phyloP scores from a whole-genome alignment of 495 filamentous ascomycete species.

The Hyaloscypha hepaticicola region DNA sequence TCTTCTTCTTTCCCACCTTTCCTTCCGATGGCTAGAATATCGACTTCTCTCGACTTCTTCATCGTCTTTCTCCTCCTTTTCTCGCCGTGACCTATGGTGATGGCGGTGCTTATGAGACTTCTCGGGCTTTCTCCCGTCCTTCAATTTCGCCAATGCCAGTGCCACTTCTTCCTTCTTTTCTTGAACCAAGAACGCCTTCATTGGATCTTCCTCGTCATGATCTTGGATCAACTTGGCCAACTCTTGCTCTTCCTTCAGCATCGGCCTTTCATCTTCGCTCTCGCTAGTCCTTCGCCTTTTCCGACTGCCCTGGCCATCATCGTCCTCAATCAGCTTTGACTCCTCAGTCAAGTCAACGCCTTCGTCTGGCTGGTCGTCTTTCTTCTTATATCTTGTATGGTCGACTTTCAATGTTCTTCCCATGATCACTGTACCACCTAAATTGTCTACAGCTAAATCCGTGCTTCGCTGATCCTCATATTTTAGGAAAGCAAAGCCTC shows the following conservation, averaged over 20 bases:
- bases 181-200: constrained; percentile 86
- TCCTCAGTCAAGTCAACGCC: constrained; percentile 44
- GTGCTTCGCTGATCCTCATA: constrained; percentile 98
- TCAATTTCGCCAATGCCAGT: constrained; percentile 57
- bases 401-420: constrained; percentile 84
- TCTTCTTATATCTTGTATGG: constrained; percentile 85
- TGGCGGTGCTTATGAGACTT: constrained; percentile 51
- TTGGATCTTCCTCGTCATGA: constrained; percentile 94
- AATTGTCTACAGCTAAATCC: constrained; percentile 92
- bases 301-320: constrained; percentile 37
- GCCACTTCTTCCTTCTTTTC: constrained; percentile 88
- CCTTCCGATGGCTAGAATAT: constrained; percentile 25
- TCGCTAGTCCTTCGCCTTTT: constrained; percentile 33
- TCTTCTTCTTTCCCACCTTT: constrained; percentile 30
- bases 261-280: constrained; percentile 40
- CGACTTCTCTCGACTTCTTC: constrained; percentile 26
- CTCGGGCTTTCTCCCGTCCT: constrained; percentile 37
- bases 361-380: constrained; percentile 78
- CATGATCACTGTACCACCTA: constrained; percentile 80
- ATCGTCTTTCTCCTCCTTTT: constrained; percentile 14
- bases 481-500: constrained; percentile 92
- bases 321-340: constrained; percentile 36
- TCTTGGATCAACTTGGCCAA: constrained; percentile 70
- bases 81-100: constrained; percentile 39
- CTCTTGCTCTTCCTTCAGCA: constrained; percentile 68